Conservation (phyloP, 371 early-diverging fungal species). For the Mortierella sp. region DNA sequence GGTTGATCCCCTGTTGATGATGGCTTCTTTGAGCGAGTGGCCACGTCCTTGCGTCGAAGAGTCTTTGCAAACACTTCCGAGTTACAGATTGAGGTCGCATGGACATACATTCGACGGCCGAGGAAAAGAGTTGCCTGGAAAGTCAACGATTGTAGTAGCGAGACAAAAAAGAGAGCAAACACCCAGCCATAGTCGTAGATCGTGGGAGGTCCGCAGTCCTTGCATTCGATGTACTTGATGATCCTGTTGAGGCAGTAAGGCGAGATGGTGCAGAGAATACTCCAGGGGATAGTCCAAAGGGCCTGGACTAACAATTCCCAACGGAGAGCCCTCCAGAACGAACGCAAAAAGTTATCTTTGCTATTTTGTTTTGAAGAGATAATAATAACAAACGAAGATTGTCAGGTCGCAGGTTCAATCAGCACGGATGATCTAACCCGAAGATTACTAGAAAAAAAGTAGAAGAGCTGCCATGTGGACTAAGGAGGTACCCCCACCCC, state of each 20-base stretch:
- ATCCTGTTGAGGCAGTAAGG: constrained; percentile 68
- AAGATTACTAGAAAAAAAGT: neutral
- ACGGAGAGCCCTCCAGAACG: constrained; percentile 52
- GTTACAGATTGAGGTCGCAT: constrained; percentile 66
- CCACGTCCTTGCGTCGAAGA: constrained; percentile 63
- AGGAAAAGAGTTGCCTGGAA: constrained; percentile 65
- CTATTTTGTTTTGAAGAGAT: no score
- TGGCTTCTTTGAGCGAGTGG: constrained; percentile 40
- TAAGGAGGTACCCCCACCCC: neutral
- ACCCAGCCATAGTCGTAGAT: constrained; percentile 66
- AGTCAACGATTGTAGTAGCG: constrained; percentile 57
- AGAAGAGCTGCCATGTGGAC: neutral
- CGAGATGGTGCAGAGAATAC: constrained; percentile 62
- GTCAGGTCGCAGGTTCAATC: neutral
- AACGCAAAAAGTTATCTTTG: constrained; percentile 34
- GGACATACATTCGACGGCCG: constrained; percentile 63
- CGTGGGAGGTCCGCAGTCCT: constrained; percentile 34
- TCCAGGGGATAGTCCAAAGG: constrained; percentile 60
- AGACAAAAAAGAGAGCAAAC: constrained; percentile 65
- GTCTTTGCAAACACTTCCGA: constrained; percentile 70
- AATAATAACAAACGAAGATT: neutral
- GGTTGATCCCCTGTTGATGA: constrained; percentile 8
- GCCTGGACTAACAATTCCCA: constrained; percentile 54
- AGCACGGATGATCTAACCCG: neutral
- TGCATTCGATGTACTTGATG: constrained; percentile 63